Percentiles rank a stretch among this genome's conserved stretches.
Evolutionary conservation across 768 basidiomycete species (phyloP).

Genomic region (Lactarius tabidus): DNA sequence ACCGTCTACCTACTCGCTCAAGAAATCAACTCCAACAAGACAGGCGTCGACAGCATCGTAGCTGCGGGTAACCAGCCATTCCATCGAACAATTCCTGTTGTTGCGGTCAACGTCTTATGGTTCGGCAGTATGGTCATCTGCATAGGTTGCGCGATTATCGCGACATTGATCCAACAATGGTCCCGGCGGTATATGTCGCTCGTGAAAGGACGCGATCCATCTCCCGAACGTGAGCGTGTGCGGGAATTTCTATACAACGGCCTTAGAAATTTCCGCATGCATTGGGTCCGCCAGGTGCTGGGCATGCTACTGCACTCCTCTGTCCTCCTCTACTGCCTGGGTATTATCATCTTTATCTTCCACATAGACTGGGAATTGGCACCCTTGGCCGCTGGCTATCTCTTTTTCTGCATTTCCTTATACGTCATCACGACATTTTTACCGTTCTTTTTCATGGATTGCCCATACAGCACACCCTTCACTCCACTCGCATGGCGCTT

Average conservation of each 20-base stretch:
- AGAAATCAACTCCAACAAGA: too few species aligned
- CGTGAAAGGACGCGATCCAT: background rate
- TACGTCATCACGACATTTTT: background rate
- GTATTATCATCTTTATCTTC: background rate
- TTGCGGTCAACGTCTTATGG: too few species aligned
- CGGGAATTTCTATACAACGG: background rate
- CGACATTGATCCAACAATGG: too few species aligned
- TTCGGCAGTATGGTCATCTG: too few species aligned
- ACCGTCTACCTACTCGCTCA: too few species aligned
- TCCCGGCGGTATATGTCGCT: too few species aligned
- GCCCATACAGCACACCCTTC: background rate
- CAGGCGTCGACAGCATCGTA: too few species aligned
- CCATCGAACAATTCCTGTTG: too few species aligned
- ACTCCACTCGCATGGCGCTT: background rate
- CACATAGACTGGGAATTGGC: rapidly evolving
- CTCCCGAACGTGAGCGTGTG: background rate
- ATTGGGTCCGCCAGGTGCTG: background rate
- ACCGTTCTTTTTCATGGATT: background rate
- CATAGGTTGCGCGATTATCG: too few species aligned
- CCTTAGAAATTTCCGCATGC: background rate
- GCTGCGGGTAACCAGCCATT: too few species aligned
- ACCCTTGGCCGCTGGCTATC: too few species aligned
- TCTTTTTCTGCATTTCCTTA: rapidly evolving
- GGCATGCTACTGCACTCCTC: background rate
- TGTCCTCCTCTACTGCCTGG: background rate